Conservation (phyloP, 2,329 filamentous ascomycete genomes). For the Fusarium sp. region DNA sequence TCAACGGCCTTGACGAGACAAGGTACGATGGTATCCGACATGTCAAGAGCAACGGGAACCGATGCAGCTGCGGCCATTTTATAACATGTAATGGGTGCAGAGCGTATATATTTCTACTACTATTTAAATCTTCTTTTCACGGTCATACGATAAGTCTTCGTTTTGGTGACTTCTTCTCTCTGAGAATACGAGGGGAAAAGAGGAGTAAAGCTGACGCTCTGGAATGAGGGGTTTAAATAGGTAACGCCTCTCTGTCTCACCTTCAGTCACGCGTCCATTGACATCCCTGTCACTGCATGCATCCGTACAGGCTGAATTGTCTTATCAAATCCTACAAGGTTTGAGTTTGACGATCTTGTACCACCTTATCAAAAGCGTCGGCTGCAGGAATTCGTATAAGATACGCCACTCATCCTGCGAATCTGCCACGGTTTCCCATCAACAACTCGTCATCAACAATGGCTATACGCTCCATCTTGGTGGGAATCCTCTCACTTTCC, state of each 20-base stretch:
- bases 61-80: conserved; percentile 50
- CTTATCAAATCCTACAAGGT: conserved; percentile 29
- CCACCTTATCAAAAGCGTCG: conserved; percentile 23
- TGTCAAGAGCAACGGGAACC: neutral
- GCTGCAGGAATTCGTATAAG: conserved; percentile 30
- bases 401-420: conserved; percentile 29
- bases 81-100: conserved; percentile 51
- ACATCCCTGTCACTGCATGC: conserved; percentile 27
- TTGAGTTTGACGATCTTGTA: conserved; percentile 11
- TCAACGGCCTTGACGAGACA: conserved; percentile 41
- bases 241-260: conserved; percentile 12
- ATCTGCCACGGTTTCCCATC: neutral
- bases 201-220: conserved; percentile 7
- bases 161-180: neutral
- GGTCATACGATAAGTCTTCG: no score
- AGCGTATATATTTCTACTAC: neutral
- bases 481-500: conserved; percentile 33
- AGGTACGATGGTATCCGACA: conserved; percentile 22
- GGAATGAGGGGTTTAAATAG: conserved; percentile 42
- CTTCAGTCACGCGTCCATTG: conserved; percentile 20
- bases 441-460: conserved; percentile 15
- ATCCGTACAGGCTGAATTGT: conserved; percentile 11
- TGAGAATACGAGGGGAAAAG: neutral
- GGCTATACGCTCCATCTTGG: conserved; percentile 3
- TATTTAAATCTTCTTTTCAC: no score